A percentile compares a stretch with the other conserved stretches of the same genome.
Conservation (phyloP, 2,329 filamentous ascomycete genomes). For the Aspergillus ibericus region DNA sequence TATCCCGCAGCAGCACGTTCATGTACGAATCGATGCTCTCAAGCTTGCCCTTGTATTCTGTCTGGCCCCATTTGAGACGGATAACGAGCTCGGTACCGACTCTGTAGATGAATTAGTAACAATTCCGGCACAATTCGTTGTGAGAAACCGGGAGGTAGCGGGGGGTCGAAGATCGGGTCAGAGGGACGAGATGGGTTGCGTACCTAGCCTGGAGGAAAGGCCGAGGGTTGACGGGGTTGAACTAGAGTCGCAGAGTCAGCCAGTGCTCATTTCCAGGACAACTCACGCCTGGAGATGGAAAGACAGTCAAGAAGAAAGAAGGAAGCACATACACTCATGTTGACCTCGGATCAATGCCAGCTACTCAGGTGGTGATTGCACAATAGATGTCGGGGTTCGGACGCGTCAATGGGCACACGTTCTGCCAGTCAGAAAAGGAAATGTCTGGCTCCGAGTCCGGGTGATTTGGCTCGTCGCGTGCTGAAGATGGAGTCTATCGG, state of each 20-base stretch:
- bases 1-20: constrained; percentile 91
- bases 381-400: neutral
- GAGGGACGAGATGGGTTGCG: constrained; percentile 36
- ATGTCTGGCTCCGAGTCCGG: neutral
- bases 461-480: constrained; percentile 7
- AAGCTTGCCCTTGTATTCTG: constrained; percentile 91
- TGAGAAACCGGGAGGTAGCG: neutral
- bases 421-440: neutral
- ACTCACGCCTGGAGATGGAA: constrained; percentile 19
- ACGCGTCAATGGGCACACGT: neutral
- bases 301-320: neutral
- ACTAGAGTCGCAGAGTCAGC: constrained; percentile 47
- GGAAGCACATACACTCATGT: constrained; percentile 36
- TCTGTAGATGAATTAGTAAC: constrained; percentile 44
- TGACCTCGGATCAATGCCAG: constrained; percentile 10
- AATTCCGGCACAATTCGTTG: neutral
- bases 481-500: constrained; percentile 6
- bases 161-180: neutral
- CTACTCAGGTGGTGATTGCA: constrained; percentile 1
- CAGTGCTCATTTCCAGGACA: neutral
- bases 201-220: constrained; percentile 93
- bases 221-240: constrained; percentile 93
- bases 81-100: constrained; percentile 90
- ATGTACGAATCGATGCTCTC: constrained; percentile 97
- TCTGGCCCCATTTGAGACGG: constrained; percentile 96